phyloP scores from a whole-genome alignment of 2,329 filamentous ascomycete species.

The Fusarium protoensiforme region DNA sequence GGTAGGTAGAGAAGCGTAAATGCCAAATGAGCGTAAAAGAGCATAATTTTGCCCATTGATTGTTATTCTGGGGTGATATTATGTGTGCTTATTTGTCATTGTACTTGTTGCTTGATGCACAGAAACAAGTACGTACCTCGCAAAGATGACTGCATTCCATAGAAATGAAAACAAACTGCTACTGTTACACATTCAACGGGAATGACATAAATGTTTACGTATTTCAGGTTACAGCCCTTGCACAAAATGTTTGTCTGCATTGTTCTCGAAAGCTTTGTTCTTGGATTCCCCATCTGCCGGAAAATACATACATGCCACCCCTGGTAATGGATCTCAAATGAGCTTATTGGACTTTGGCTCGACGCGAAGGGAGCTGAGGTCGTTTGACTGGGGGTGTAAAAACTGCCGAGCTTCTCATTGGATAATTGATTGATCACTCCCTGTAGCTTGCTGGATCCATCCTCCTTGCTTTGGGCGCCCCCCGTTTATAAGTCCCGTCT shows the following conservation, averaged over 20 bases:
- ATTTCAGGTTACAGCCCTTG: neutral
- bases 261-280: neutral
- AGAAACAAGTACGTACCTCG: neutral
- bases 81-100: neutral
- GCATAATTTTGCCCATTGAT: neutral
- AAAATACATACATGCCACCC: neutral
- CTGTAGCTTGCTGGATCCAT: neutral
- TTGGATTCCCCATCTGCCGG: neutral
- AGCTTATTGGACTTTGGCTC: slow-evolving; percentile 14
- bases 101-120: neutral
- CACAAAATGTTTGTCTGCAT: neutral
- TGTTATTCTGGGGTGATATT: neutral
- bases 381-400: neutral
- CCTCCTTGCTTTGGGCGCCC: neutral
- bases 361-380: neutral
- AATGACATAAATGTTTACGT: neutral
- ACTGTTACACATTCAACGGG: neutral
- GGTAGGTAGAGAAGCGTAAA: neutral
- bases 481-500: neutral
- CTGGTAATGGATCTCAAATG: neutral
- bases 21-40: neutral
- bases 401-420: neutral
- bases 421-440: neutral
- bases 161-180: neutral
- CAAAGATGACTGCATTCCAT: neutral